Conservation (phyloP, 1,139 yeast genomes). For the Saccharomyces hybrid region DNA sequence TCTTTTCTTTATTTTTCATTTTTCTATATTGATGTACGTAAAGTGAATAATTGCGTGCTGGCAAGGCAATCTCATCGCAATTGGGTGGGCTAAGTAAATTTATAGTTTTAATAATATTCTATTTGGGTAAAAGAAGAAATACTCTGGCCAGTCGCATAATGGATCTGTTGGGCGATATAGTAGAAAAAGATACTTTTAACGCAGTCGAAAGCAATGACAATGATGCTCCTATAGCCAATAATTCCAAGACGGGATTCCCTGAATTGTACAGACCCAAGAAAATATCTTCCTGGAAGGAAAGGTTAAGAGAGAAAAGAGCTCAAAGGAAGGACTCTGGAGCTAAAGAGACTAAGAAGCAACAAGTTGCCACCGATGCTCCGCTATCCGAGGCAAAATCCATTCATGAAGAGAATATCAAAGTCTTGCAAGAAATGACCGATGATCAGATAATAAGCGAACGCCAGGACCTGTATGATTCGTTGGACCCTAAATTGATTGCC, state of each 20-base stretch:
- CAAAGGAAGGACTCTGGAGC: constrained; percentile 16
- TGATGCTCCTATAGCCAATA: constrained; percentile 16
- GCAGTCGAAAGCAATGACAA: constrained; percentile 31
- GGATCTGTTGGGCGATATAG: constrained; percentile 72
- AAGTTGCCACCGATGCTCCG: constrained; percentile 8
- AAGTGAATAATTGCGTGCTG: not conserved
- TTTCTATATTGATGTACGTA: not conserved
- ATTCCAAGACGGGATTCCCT: constrained; percentile 40
- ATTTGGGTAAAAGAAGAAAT: not conserved
- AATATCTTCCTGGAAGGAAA: constrained; percentile 37
- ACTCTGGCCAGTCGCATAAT: constrained; percentile 29
- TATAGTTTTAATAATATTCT: not conserved
- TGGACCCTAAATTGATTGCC: constrained; percentile 65
- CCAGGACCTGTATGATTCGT: constrained; percentile 56
- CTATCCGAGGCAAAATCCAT: constrained; percentile 62
- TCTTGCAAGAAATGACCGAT: constrained; percentile 54
- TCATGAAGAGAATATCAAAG: constrained; percentile 65
- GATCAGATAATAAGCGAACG: constrained; percentile 60
- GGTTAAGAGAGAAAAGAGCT: too few species aligned
- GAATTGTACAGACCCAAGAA: constrained; percentile 32
- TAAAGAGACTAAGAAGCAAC: not conserved
- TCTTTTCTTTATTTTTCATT: not conserved
- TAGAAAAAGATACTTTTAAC: constrained; percentile 49
- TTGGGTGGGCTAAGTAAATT: not conserved
- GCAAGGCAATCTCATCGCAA: not conserved